A percentile compares a stretch with the other conserved stretches of the same genome.
Evolutionary conservation across 495 filamentous ascomycete species (phyloP).

Genomic region (Penicillium chermesinum): DNA sequence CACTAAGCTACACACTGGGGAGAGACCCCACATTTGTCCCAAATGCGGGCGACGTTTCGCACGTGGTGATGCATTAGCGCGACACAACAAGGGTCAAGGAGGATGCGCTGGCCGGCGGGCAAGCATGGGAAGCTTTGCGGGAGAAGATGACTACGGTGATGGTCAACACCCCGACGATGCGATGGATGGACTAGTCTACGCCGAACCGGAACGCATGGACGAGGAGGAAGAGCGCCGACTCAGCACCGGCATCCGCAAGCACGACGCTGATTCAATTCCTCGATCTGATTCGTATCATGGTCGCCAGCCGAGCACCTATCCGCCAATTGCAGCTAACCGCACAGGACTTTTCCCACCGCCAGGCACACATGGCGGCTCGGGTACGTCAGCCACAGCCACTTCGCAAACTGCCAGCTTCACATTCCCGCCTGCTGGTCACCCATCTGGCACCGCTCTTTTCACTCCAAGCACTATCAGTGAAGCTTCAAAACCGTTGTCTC

Average conservation of each 20-base stretch:
- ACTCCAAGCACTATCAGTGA: constrained; percentile 73
- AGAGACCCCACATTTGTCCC: constrained; percentile 88
- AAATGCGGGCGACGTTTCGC: constrained; percentile 94
- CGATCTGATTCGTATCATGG: constrained; percentile 50
- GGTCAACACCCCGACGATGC: constrained; percentile 50
- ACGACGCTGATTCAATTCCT: constrained; percentile 47
- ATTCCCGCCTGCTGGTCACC: constrained; percentile 42
- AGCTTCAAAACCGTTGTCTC: constrained; percentile 81
- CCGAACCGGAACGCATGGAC: constrained; percentile 57
- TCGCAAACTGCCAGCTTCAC: constrained; percentile 45
- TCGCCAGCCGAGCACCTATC: constrained; percentile 69
- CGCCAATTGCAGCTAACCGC: constrained; percentile 56
- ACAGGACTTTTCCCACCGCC: constrained; percentile 52
- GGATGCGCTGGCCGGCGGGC: constrained; percentile 87
- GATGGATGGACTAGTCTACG: constrained; percentile 74
- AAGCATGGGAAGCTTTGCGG: constrained; percentile 79
- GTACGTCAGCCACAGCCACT: constrained; percentile 49
- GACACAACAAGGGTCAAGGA: constrained; percentile 93
- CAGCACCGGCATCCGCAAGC: constrained; percentile 67
- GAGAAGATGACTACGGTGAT: constrained; percentile 70
- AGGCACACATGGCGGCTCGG: constrained; percentile 43
- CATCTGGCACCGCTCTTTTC: constrained; percentile 55
- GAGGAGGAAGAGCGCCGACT: constrained; percentile 56
- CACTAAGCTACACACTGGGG: constrained; percentile 92
- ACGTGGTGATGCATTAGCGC: constrained; percentile 86